A percentile compares a stretch with the other conserved stretches of the same genome.
phyloP scores from a whole-genome alignment of 768 basidiomycete species.

The Lactifluus piperatus region DNA sequence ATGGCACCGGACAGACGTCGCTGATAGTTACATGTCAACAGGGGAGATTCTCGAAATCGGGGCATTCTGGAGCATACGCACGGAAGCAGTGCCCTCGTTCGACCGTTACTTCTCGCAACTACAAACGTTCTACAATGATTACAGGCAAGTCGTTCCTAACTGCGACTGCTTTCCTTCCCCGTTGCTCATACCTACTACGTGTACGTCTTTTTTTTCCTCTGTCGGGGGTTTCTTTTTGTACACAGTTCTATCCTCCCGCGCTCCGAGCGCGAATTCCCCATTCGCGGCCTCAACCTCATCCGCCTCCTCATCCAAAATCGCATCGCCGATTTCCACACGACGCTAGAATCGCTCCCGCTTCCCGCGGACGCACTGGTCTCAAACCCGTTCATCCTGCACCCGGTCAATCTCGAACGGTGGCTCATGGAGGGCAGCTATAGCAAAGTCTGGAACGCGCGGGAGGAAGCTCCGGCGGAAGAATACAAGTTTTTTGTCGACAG shows the following conservation, averaged over 20 bases:
- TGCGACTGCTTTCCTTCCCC: no score
- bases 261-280: constrained; percentile 79
- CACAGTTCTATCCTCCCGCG: constrained; percentile 64
- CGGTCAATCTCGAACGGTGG: constrained; percentile 90
- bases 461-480: constrained; percentile 87
- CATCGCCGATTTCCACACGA: constrained; percentile 96
- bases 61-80: constrained; percentile 86
- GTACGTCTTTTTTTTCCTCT: no score
- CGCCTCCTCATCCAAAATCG: constrained; percentile 91
- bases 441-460: constrained; percentile 94
- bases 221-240: not conserved
- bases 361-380: constrained; percentile 57
- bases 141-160: constrained; percentile 38
- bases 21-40: constrained; percentile 26
- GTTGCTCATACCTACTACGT: not conserved
- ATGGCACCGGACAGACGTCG: not conserved
- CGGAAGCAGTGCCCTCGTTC: constrained; percentile 84
- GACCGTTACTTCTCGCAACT: constrained; percentile 93
- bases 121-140: constrained; percentile 83
- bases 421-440: constrained; percentile 98
- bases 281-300: constrained; percentile 90
- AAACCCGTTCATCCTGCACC: constrained; percentile 72
- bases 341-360: constrained; percentile 79
- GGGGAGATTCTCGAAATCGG: constrained; percentile 96
- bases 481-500: constrained; percentile 93